Percentiles rank a stretch among this genome's conserved stretches.
Conservation (phyloP, 306 rosid genomes). For the Fagus crenata region DNA sequence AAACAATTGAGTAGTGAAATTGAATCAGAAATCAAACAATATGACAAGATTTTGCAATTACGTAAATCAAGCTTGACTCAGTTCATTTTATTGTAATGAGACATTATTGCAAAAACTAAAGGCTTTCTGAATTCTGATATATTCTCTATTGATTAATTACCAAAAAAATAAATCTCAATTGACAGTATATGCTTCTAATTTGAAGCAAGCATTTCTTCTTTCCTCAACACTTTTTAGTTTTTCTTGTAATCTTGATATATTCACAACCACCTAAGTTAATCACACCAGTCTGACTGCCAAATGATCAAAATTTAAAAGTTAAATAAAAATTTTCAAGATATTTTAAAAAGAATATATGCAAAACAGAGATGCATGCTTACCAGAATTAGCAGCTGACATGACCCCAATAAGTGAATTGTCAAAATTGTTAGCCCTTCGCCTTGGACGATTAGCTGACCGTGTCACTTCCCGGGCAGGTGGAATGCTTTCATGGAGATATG, state of each 20-base stretch:
- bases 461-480: constrained; percentile 21
- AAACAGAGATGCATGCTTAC: constrained; percentile 33
- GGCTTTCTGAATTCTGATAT: no score
- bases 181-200: background rate
- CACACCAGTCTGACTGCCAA: background rate
- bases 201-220: background rate
- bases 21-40: background rate
- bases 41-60: background rate
- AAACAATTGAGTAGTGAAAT: no score
- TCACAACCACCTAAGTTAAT: background rate
- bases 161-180: no score
- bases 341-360: background rate
- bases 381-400: constrained; percentile 44
- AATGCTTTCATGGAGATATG: constrained; percentile 24
- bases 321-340: background rate
- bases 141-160: no score
- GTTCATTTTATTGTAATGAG: no score
- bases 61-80: background rate
- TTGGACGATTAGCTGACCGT: constrained; percentile 10
- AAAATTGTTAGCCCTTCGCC: constrained; percentile 39
- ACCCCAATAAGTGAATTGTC: constrained; percentile 66
- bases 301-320: background rate
- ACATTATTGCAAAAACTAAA: no score
- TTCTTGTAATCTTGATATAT: background rate
- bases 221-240: background rate